These are phyloP conservation scores for Nannochloropsis granulata DNA, from an alignment of 108 stramenopile genomes.

Conservation along the genomic window DNA sequence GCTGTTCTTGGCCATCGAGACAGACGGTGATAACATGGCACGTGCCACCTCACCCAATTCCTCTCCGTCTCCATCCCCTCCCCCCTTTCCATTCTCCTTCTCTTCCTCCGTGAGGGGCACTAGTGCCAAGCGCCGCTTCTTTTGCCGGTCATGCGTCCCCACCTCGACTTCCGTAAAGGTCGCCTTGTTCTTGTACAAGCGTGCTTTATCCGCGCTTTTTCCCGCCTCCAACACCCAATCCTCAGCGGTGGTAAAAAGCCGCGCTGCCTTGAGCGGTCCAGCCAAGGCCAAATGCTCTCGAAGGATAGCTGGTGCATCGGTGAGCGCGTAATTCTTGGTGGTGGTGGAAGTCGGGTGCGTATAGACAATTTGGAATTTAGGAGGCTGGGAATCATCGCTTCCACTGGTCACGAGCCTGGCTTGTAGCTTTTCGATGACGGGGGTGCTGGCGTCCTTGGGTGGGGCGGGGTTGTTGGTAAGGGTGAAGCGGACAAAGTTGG, in stretches of 20 bases:
- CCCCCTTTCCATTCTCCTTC: no score
- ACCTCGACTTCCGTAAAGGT: not conserved
- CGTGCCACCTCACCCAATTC: not conserved
- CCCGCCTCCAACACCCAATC: not conserved
- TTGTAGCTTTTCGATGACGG: not conserved
- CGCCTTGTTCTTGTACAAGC: not conserved
- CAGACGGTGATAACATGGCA: not conserved
- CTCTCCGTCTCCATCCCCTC: not conserved
- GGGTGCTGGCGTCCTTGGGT: not conserved
- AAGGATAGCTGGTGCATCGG: not conserved
- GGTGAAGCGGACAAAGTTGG: not conserved
- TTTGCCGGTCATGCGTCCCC: not conserved
- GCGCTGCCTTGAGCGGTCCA: not conserved
- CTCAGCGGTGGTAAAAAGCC: not conserved
- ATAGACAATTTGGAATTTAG: not conserved
- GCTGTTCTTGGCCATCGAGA: not conserved
- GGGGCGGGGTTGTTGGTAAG: not conserved
- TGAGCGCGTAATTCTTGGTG: not conserved
- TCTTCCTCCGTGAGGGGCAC: not conserved
- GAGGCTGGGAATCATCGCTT: not conserved
- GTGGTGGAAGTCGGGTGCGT: not conserved
- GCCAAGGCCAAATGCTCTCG: not conserved
- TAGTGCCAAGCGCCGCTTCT: not conserved
- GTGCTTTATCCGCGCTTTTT: not conserved
- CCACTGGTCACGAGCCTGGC: not conserved